A percentile compares a stretch with the other conserved stretches of the same genome.
Conservation (phyloP, 768 basidiomycete genomes). For the Auriculariales sp. region DNA sequence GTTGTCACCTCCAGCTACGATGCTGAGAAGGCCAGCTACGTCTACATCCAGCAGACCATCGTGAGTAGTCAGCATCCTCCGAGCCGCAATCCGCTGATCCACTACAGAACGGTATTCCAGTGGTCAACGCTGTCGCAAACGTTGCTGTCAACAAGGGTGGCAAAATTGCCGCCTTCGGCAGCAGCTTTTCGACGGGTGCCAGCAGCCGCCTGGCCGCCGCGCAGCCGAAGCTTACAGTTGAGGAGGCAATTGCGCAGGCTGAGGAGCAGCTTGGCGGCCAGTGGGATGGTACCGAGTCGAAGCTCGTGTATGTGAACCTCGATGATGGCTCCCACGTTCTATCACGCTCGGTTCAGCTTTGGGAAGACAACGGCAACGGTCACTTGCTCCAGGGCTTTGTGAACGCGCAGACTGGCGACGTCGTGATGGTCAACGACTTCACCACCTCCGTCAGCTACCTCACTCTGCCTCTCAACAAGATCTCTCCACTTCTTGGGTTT, state of each 20-base stretch:
- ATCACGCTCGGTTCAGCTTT: slow-evolving; percentile 29
- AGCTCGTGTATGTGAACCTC: slow-evolving; percentile 26
- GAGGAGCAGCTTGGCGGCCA: slow-evolving; percentile 24
- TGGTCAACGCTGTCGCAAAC: slow-evolving; percentile 29
- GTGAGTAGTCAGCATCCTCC: not conserved
- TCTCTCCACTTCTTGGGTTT: not conserved
- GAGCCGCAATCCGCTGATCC: not conserved
- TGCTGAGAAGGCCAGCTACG: not conserved
- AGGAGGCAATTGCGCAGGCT: slow-evolving; percentile 22
- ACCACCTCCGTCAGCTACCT: slow-evolving; percentile 29
- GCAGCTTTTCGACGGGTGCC: slow-evolving; percentile 28
- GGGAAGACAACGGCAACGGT: slow-evolving; percentile 11
- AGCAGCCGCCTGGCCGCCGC: slow-evolving; percentile 17
- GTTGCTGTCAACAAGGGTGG: slow-evolving; percentile 26
- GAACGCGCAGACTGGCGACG: slow-evolving; percentile 36
- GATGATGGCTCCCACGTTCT: slow-evolving; percentile 25
- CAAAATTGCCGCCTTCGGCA: slow-evolving; percentile 28
- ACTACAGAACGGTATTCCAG: slow-evolving; percentile 18
- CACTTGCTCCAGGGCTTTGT: slow-evolving; percentile 34
- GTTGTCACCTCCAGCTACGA: not conserved
- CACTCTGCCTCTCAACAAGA: slow-evolving; percentile 16
- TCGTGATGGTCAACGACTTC: slow-evolving; percentile 38
- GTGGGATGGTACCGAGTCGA: slow-evolving; percentile 24
- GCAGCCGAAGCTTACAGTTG: slow-evolving; percentile 22
- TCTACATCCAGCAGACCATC: not conserved